These are phyloP conservation scores for Scleroderma citrinum DNA, from an alignment of 768 basidiomycete species.

Conservation along the genomic window DNA sequence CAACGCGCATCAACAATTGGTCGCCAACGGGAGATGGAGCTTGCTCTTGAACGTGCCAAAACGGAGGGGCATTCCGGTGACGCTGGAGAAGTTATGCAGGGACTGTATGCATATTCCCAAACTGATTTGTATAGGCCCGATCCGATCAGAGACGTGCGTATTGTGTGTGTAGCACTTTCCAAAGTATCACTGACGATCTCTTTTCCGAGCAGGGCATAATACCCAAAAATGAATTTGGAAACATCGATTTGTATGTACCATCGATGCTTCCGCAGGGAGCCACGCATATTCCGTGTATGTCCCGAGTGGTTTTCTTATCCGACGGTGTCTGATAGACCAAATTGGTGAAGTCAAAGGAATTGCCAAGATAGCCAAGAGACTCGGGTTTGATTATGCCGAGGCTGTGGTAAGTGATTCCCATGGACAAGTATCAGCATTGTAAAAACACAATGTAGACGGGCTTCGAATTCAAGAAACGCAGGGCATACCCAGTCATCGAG, in stretches of 20 bases:
- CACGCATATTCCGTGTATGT: constrained; percentile 86
- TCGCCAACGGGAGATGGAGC: constrained; percentile 66
- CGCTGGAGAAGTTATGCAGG: constrained; percentile 70
- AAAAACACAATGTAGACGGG: constrained; percentile 56
- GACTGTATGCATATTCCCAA: constrained; percentile 78
- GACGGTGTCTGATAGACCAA: constrained; percentile 10
- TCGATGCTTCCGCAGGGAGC: constrained; percentile 91
- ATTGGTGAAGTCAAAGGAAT: constrained; percentile 64
- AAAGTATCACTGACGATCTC: constrained; percentile 3
- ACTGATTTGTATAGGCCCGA: constrained; percentile 76
- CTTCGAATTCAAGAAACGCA: constrained; percentile 93
- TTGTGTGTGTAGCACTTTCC: constrained; percentile 1
- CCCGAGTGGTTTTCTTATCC: constrained; percentile 3
- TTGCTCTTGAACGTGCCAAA: constrained; percentile 39
- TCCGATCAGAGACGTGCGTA: constrained; percentile 77
- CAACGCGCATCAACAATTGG: constrained; percentile 76
- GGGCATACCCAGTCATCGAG: constrained; percentile 77
- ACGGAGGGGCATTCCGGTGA: constrained; percentile 31
- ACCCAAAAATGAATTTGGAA: constrained; percentile 94
- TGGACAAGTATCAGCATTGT: constrained; percentile 5
- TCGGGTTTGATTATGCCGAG: constrained; percentile 89
- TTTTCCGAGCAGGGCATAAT: constrained; percentile 65
- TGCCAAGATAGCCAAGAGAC: constrained; percentile 80
- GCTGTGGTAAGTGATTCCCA: constrained; percentile 69
- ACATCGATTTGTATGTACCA: constrained; percentile 92